These are phyloP conservation scores for Sporothrix humicola DNA, from an alignment of 2,329 filamentous ascomycete species.

Conservation along the genomic window DNA sequence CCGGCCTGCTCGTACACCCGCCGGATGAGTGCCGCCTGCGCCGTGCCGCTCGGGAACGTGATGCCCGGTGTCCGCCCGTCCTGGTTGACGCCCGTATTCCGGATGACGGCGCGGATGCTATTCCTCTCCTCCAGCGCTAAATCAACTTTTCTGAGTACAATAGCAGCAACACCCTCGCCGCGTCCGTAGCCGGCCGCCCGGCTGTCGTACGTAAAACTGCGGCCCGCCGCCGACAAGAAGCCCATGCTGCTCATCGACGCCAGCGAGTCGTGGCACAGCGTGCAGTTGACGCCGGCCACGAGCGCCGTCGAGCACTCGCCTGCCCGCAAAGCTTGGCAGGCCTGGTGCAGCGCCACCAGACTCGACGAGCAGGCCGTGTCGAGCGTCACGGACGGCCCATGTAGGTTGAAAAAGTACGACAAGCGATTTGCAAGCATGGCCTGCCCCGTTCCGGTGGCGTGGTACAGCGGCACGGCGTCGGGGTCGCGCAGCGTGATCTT, in stretches of 20 bases:
- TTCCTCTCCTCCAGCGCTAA: conserved; percentile 49
- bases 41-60: conserved; percentile 40
- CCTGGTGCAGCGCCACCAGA: conserved; percentile 51
- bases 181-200: conserved; percentile 55
- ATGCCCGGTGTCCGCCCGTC: conserved; percentile 38
- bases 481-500: conserved; percentile 38
- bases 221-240: conserved; percentile 45
- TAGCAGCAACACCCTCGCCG: conserved; percentile 54
- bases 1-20: conserved; percentile 36
- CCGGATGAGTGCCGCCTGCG: conserved; percentile 40
- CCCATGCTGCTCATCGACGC: conserved; percentile 57
- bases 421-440: conserved; percentile 50
- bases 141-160: conserved; percentile 53
- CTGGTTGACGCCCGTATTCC: conserved; percentile 38
- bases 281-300: conserved; percentile 39
- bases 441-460: conserved; percentile 45
- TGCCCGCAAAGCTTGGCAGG: conserved; percentile 41
- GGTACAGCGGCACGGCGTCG: conserved; percentile 42
- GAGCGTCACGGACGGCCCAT: conserved; percentile 51
- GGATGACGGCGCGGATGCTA: conserved; percentile 44
- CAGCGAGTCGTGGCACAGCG: conserved; percentile 39
- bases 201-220: conserved; percentile 47
- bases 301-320: conserved; percentile 38
- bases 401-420: conserved; percentile 51
- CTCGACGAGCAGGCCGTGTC: conserved; percentile 55